phyloP scores from a whole-genome alignment of 1,284 basidiomycete genomes.

The Ceratorhiza oryzae-sativae region DNA sequence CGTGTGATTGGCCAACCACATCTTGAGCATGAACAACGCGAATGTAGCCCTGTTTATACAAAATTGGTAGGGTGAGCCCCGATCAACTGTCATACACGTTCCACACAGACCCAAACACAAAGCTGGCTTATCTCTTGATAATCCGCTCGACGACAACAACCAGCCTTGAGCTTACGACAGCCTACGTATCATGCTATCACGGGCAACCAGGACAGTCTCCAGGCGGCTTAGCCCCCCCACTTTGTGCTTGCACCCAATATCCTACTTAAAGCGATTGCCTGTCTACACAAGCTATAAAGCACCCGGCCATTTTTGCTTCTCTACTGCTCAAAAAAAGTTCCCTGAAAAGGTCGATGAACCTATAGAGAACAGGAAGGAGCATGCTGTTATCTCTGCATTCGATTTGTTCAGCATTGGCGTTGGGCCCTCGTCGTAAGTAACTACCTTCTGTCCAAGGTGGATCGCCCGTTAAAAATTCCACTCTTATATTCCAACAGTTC shows the following conservation, averaged over 20 bases:
- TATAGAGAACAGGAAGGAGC: constrained; percentile 56
- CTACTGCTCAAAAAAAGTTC: not conserved
- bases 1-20: not conserved
- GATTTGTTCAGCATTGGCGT: constrained; percentile 94
- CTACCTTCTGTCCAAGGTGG: no score
- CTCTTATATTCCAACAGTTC: constrained; percentile 54
- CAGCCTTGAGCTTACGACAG: not conserved
- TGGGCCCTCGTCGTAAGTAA: constrained; percentile 47
- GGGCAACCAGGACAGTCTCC: not conserved
- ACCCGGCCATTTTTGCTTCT: not conserved
- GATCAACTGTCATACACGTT: not conserved
- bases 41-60: no score
- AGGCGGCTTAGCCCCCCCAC: not conserved
- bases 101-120: not conserved
- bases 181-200: constrained; percentile 4
- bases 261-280: not conserved
- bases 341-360: not conserved
- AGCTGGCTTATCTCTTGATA: not conserved
- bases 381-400: constrained; percentile 92
- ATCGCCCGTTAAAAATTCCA: constrained; percentile 53
- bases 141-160: not conserved
- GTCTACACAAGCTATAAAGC: not conserved
- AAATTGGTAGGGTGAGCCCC: no score
- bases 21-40: not conserved
- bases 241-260: not conserved